These are phyloP conservation scores for Pseudogymnoascus sp. DNA, from an alignment of 2,329 filamentous ascomycete species.

Conservation along the genomic window DNA sequence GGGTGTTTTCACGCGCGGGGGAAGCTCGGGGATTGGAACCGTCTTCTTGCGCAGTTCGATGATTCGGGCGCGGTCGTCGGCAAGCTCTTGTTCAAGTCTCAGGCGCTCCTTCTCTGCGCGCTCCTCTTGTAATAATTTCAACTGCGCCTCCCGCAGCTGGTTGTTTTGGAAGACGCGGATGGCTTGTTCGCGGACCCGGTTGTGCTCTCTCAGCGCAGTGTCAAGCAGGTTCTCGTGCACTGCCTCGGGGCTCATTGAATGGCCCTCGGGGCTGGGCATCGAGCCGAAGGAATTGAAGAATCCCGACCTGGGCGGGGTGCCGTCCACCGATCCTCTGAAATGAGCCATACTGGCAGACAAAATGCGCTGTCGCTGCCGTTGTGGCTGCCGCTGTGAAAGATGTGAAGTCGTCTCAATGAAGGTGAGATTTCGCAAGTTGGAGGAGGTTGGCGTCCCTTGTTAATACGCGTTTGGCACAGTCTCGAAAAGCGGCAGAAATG, in stretches of 20 bases:
- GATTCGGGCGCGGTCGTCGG: slow-evolving; percentile 16
- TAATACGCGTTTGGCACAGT: neutral
- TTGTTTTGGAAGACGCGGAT: slow-evolving; percentile 43
- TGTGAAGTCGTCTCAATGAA: neutral
- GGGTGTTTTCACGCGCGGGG: slow-evolving; percentile 6
- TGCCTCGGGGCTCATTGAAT: neutral
- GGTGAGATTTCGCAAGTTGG: neutral
- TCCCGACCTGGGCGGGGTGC: slow-evolving; percentile 1
- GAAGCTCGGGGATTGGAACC: slow-evolving; percentile 26
- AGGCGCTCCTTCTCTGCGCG: slow-evolving; percentile 11
- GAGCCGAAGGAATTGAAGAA: slow-evolving; percentile 7
- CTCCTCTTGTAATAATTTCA: slow-evolving; percentile 10
- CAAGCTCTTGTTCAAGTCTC: slow-evolving; percentile 10
- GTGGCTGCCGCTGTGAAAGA: slow-evolving; percentile 1
- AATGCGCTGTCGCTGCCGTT: neutral
- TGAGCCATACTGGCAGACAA: neutral
- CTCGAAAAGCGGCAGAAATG: slow-evolving; percentile 4
- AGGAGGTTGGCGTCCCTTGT: neutral
- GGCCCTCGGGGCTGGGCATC: neutral
- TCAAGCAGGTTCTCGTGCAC: slow-evolving; percentile 49
- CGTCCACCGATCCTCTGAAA: neutral
- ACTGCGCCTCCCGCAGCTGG: slow-evolving; percentile 33
- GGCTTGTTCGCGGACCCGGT: slow-evolving; percentile 50
- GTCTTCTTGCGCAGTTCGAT: slow-evolving; percentile 30
- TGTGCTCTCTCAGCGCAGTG: slow-evolving; percentile 58